Evolutionary conservation across 257 asterid genomes (phyloP), one percentile per base, ranked within the genome.

Genomic region (Fraxinus pennsylvanica): DNA sequence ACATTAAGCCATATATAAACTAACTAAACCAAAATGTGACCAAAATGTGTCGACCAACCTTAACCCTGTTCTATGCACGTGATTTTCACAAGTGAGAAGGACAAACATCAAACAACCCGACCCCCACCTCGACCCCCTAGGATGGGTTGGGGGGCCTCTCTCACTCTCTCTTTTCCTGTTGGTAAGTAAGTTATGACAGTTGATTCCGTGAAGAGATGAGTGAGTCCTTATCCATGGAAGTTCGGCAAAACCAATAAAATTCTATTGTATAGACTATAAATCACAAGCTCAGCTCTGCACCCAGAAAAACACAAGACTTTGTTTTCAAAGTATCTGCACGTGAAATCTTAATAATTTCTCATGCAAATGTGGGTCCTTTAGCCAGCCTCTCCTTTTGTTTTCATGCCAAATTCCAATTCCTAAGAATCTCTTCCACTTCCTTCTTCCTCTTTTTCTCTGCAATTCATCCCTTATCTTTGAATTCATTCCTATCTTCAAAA

Each of bases 271-370:
- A 38, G 32, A 27, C 41, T 36, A 54, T 68, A 2, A 73, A 41
- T 69, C 57, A 76, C 45, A 57, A 78, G 15, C 38, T 65, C 35
- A 78, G 15, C 38, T 65, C 35, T 30, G 9, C 22, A 80, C 0
- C 21, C 19, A 30, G 35, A 75, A 38, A 29, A 38, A 70, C 45
- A 25, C 9, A 9, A 38, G 63, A 65, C 27, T 74, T 75, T 19
- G 10, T 25, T 47, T 75, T 67, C 72, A 52, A 72, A 78, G 77
- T 80, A 76, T 79, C 39, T 87, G 87, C 97, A 92, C 96, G 96
- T 94, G 98, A 94, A 90, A 81, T 86, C 75, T 91, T 97, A 94
- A 94, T 92, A 81, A 94, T 94, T 94, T 92, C 86, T 90, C 97
- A 94, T 92, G 97, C 94, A 92, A 86, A 65, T 25, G 98, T 91